Base-by-base conservation (phyloP, 2,329 filamentous ascomycete genomes). In the Teratosphaeria zuluensis region DNA sequence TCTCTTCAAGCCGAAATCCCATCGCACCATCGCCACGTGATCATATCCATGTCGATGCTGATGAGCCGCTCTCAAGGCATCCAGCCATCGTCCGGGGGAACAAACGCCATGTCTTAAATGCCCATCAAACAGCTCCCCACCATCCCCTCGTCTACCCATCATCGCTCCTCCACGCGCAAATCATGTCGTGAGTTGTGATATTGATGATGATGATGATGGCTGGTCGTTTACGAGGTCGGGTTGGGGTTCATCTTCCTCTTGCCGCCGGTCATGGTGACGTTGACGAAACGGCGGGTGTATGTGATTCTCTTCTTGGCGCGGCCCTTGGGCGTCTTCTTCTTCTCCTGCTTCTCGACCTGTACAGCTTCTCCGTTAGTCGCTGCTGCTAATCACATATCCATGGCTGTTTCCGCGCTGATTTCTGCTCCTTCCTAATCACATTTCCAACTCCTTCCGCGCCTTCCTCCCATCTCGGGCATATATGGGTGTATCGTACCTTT, bases 221-320 rank as follows among this genome's bases (percentile, higher is more conserved):
- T 6, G 8, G 2, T 14, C 12, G 51, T 53, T 66, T 88, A 90
- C 71, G 84, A 75, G 75, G 84, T 85, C 73, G 88, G 88, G 84
- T 90, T 90, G 77, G 88, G 87, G 85, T 92, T 92, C 88, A 92
- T 92, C 88, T 96, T 96, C 80, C 92, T 85, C 92, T 97, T 97
- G 82, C 92, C 92, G 79, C 91, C 92, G 68, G 92, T 95, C 80
- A 96, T 84, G 74, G 90, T 94, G 76, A 97, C 91, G 81, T 97
- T 96, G 71, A 97, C 92, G 83, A 97, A 97, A 74, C 92, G 91
- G 78, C 92, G 89, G 72, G 90, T 96, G 86, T 96, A 96, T 78
- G 85, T 86, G 77, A 95, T 86, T 75, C 92, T 86, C 91, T 97
- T 97, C 82, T 94, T 90, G 71, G 92, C 92, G 76, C 92, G 91